Percentiles rank a stretch among this genome's conserved stretches.
These are phyloP conservation scores for Coemansia javaensis DNA, from an alignment of 192 early-diverging fungal genomes.

Conservation along the genomic window DNA sequence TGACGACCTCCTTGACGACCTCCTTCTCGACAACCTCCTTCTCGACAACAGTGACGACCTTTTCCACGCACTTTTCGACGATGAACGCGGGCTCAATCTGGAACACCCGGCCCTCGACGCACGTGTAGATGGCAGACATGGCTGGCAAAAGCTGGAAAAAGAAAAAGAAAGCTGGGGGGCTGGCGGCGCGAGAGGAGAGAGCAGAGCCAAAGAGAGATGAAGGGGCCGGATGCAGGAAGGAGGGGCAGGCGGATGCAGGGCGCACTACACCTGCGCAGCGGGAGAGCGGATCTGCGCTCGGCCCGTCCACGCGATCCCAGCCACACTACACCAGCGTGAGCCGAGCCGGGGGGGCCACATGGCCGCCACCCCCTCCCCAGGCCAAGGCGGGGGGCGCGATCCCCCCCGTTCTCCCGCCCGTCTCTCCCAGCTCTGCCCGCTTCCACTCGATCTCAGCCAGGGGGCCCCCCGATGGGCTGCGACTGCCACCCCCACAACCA, in stretches of 20 bases:
- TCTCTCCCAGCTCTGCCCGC: neutral
- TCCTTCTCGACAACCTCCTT: slow-evolving; percentile 38
- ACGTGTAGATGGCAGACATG: slow-evolving; percentile 36
- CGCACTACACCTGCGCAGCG: too few species aligned
- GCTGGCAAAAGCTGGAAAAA: neutral
- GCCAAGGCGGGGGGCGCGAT: too few species aligned
- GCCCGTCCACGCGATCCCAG: too few species aligned
- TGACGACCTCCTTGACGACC: slow-evolving; percentile 32
- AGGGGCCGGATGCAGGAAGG: too few species aligned
- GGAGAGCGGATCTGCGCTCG: too few species aligned
- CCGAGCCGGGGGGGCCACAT: too few species aligned
- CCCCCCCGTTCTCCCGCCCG: neutral
- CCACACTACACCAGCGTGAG: too few species aligned
- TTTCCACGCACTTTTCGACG: slow-evolving; percentile 44
- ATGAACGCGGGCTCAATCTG: slow-evolving; percentile 39
- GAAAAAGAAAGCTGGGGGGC: slow-evolving; percentile 1
- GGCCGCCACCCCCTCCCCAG: too few species aligned
- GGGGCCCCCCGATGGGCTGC: slow-evolving; percentile 28
- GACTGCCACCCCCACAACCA: slow-evolving; percentile 18
- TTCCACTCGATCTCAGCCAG: neutral
- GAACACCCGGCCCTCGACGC: slow-evolving; percentile 38
- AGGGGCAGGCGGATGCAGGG: too few species aligned
- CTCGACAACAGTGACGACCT: slow-evolving; percentile 29
- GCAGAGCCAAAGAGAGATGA: slow-evolving; percentile 1
- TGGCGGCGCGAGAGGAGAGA: too few species aligned